phyloP scores from a whole-genome alignment of 768 basidiomycete species.

The Terana coerulea region DNA sequence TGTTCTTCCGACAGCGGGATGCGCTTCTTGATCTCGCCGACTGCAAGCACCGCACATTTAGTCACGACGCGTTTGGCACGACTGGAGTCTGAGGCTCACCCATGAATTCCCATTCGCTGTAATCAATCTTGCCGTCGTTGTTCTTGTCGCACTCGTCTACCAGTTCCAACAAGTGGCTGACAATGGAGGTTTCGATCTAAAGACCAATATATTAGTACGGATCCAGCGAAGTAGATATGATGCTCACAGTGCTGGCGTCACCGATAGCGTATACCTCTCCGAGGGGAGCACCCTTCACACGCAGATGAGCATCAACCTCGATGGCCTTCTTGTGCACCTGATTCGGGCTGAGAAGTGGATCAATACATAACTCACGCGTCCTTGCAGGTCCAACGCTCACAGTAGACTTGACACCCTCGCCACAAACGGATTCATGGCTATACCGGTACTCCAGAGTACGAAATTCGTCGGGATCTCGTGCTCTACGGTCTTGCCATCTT shows the following conservation, averaged over 20 bases:
- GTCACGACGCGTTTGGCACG: neutral
- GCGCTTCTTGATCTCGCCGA: slow-evolving; percentile 66
- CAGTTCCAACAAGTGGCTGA: slow-evolving; percentile 81
- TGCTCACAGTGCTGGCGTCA: slow-evolving; percentile 82
- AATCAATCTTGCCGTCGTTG: slow-evolving; percentile 84
- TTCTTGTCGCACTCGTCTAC: slow-evolving; percentile 87
- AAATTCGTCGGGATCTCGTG: slow-evolving; percentile 80
- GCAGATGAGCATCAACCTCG: slow-evolving; percentile 87
- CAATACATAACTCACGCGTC: neutral
- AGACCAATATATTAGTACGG: neutral
- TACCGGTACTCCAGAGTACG: slow-evolving; percentile 90
- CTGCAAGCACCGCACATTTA: slow-evolving; percentile 31
- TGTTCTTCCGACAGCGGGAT: slow-evolving; percentile 88
- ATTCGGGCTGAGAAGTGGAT: slow-evolving; percentile 21
- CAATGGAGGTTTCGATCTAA: slow-evolving; percentile 85
- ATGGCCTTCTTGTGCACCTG: slow-evolving; percentile 77
- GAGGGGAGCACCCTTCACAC: slow-evolving; percentile 85
- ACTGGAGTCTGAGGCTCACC: slow-evolving; percentile 39
- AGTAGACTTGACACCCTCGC: slow-evolving; percentile 60
- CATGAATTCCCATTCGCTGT: slow-evolving; percentile 86
- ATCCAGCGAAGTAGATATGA: too few relatives aligned
- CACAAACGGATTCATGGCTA: slow-evolving; percentile 96
- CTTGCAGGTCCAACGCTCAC: slow-evolving; percentile 4
- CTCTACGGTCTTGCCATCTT: slow-evolving; percentile 53
- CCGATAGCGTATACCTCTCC: slow-evolving; percentile 92